Percentiles rank a stretch among this genome's conserved stretches.
Conservation (phyloP, 768 basidiomycete species). For the Pleurotus pulmonarius region DNA sequence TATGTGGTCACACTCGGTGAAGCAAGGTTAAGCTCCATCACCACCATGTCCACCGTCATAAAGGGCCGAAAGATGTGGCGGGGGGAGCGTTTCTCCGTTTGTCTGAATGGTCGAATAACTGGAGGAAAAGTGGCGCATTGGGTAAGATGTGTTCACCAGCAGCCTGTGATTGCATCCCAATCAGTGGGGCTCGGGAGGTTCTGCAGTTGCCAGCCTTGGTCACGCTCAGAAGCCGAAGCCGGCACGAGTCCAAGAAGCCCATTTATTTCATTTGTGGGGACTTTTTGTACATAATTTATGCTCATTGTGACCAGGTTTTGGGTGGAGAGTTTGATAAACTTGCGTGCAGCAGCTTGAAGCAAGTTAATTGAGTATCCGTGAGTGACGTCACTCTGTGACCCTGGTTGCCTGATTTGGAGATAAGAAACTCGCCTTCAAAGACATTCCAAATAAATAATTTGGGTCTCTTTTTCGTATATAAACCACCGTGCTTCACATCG, state of each 20-base stretch:
- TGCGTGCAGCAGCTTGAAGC: too few relatives aligned
- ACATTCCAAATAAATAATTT: too few relatives aligned
- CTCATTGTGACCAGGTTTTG: too few relatives aligned
- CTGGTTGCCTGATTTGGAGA: neutral
- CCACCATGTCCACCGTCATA: neutral
- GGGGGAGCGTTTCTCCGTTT: neutral
- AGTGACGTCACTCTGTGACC: neutral
- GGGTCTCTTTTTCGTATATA: neutral
- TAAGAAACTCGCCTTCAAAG: neutral
- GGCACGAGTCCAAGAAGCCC: too few relatives aligned
- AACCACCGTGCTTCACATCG: neutral
- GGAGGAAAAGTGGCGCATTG: neutral
- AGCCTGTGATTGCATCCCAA: neutral
- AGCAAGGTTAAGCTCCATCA: too few relatives aligned
- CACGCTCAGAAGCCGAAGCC: too few relatives aligned
- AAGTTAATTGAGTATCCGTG: too few relatives aligned
- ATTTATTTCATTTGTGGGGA: too few relatives aligned
- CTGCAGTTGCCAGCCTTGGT: neutral
- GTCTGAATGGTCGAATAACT: neutral
- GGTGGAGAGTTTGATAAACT: too few relatives aligned
- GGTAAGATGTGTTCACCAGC: neutral
- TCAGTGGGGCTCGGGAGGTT: neutral
- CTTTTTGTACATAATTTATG: too few relatives aligned
- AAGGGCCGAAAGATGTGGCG: neutral
- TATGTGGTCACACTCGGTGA: too few relatives aligned